phyloP scores from a whole-genome alignment of 495 filamentous ascomycete species.

The Penicillium longicatenatum region DNA sequence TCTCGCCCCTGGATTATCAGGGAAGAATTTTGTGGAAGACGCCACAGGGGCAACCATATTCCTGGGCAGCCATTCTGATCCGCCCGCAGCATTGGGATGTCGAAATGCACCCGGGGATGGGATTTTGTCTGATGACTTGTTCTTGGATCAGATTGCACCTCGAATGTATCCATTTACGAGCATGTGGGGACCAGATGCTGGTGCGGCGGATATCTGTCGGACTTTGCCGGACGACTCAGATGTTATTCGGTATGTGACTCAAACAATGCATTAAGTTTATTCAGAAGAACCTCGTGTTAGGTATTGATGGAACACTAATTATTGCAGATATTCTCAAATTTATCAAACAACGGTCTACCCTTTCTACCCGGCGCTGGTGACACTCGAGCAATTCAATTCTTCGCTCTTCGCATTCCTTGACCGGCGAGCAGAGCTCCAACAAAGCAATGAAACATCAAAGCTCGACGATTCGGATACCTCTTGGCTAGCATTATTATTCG shows the following conservation, averaged over 20 bases:
- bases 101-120: conserved; percentile 11
- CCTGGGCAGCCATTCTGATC: conserved; percentile 27
- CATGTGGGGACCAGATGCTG: conserved; percentile 25
- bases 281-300: too few species aligned
- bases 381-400: conserved; percentile 17
- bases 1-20: conserved; percentile 12
- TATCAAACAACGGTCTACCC: conserved; percentile 25
- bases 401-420: conserved; percentile 27
- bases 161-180: conserved; percentile 30
- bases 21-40: conserved; percentile 26
- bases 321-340: conserved; percentile 27
- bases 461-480: background rate
- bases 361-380: conserved; percentile 27
- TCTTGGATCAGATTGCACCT: conserved; percentile 25
- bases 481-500: conserved; percentile 1
- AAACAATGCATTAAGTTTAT: too few species aligned
- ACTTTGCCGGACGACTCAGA: conserved; percentile 29
- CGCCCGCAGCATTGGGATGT: conserved; percentile 22
- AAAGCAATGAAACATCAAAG: background rate
- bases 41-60: conserved; percentile 31
- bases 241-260: conserved; percentile 27
- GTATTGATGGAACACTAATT: background rate
- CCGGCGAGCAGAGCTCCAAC: background rate
- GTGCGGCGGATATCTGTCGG: conserved; percentile 20
- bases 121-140: conserved; percentile 8